These are phyloP conservation scores for Mycena olivaceomarginata DNA, from an alignment of 768 basidiomycete species.

Conservation along the genomic window DNA sequence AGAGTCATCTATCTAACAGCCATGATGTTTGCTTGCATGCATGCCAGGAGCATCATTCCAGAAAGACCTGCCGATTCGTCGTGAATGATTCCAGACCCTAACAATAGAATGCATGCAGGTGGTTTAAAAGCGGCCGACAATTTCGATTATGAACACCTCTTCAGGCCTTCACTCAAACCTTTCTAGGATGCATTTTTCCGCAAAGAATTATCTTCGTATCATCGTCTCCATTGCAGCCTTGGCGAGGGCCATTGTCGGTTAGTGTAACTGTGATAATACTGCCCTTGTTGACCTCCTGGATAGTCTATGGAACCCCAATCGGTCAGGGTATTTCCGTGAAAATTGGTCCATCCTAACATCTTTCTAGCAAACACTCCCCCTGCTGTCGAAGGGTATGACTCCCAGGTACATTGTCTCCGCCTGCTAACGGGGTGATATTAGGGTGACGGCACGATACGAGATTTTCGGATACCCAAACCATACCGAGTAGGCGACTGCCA, in stretches of 20 bases:
- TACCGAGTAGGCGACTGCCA: background rate
- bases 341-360: background rate
- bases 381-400: constrained; percentile 1
- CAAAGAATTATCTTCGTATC: constrained; percentile 22
- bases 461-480: background rate
- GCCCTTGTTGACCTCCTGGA: constrained; percentile 11
- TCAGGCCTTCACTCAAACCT: constrained; percentile 15
- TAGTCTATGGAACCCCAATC: constrained; percentile 23
- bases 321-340: constrained; percentile 8
- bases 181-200: constrained; percentile 20
- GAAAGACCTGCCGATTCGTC: constrained; percentile 6
- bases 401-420: too few relatives aligned
- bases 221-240: constrained; percentile 19
- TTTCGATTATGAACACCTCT: constrained; percentile 8
- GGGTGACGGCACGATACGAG: background rate
- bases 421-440: constrained; percentile 11
- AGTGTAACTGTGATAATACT: constrained; percentile 13
- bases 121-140: constrained; percentile 12
- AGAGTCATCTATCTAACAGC: constrained; percentile 12
- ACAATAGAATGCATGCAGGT: background rate
- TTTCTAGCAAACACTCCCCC: constrained; percentile 9
- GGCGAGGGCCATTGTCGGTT: constrained; percentile 9
- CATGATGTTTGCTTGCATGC: constrained; percentile 6
- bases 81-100: constrained; percentile 12
- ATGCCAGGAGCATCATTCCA: constrained; percentile 4